Conservation (phyloP, 1,139 yeast species). For the Magnusiomyces fungicola region DNA sequence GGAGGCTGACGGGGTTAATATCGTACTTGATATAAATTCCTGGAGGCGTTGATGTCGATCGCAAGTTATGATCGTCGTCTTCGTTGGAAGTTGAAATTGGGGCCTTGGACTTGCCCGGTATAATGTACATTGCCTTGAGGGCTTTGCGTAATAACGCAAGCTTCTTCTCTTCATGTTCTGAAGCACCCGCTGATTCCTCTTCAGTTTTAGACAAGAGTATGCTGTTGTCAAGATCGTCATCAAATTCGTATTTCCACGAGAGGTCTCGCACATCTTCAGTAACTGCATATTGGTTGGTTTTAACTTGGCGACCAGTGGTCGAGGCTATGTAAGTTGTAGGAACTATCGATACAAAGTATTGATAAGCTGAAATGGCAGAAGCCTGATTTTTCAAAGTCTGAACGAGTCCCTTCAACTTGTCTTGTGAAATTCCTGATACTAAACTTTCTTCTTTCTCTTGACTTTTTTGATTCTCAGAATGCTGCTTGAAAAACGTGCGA, state of each 20-base stretch:
- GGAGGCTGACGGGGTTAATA: constrained; percentile 76
- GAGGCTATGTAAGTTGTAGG: constrained; percentile 67
- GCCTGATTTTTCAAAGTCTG: neutral
- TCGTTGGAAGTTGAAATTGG: neutral
- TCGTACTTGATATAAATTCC: constrained; percentile 82
- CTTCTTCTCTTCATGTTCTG: neutral
- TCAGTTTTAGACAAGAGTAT: neutral
- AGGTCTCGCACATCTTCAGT: constrained; percentile 42
- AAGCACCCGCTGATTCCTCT: neutral
- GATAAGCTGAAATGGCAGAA: constrained; percentile 28
- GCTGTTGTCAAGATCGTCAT: neutral
- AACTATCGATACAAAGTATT: constrained; percentile 70
- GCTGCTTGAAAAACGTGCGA: neutral
- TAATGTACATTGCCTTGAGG: neutral
- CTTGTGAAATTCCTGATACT: neutral
- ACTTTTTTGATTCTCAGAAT: neutral
- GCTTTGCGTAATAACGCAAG: neutral
- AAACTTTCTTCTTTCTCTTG: neutral
- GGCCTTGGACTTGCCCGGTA: neutral
- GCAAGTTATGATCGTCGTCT: constrained; percentile 20
- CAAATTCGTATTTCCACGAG: constrained; percentile 6
- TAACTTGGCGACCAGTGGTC: constrained; percentile 56
- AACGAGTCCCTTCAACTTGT: neutral
- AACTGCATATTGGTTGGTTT: constrained; percentile 83
- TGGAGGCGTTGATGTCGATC: constrained; percentile 37